These are phyloP conservation scores for Catharanthus roseus DNA, from an alignment of 257 asterid genomes.

Conservation along the genomic window DNA sequence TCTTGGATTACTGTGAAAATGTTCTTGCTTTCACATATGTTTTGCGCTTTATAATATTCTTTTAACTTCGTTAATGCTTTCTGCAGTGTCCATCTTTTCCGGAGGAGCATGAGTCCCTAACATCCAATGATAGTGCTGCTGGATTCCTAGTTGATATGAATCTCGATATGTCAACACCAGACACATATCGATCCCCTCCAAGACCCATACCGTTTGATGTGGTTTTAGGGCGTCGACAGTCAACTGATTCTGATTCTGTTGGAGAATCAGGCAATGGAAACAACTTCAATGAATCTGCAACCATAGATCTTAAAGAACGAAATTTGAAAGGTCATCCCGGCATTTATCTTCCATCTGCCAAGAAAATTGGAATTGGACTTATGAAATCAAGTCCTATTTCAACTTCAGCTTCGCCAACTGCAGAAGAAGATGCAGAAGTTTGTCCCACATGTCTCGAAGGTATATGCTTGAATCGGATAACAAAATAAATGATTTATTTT, in stretches of 20 bases:
- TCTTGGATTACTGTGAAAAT: not conserved
- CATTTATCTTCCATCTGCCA: slow-evolving; percentile 34
- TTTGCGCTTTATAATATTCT: not conserved
- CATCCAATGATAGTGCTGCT: slow-evolving; percentile 54
- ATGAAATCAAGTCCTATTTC: slow-evolving; percentile 26
- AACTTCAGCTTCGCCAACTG: slow-evolving; percentile 16
- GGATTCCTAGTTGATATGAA: slow-evolving; percentile 49
- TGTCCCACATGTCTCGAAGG: slow-evolving; percentile 94
- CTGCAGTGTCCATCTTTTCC: slow-evolving; percentile 59
- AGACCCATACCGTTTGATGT: slow-evolving; percentile 63
- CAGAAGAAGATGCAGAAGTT: slow-evolving; percentile 57
- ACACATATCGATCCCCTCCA: slow-evolving; percentile 61
- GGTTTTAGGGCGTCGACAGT: slow-evolving; percentile 40
- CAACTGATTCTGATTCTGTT: slow-evolving; percentile 22
- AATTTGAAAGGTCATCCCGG: slow-evolving; percentile 30
- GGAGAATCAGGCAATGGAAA: slow-evolving; percentile 22
- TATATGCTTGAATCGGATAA: slow-evolving; percentile 14
- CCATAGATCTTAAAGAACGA: slow-evolving; percentile 30
- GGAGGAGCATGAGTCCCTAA: slow-evolving; percentile 61
- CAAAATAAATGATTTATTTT: not conserved
- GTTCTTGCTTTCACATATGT: not conserved
- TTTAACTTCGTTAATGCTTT: slow-evolving; percentile 9
- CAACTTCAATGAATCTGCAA: slow-evolving; percentile 24
- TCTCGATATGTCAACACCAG: slow-evolving; percentile 58
- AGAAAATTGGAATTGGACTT: slow-evolving; percentile 35